phyloP scores from a whole-genome alignment of 345 rosid genomes.

The Cochlearia excelsa region DNA sequence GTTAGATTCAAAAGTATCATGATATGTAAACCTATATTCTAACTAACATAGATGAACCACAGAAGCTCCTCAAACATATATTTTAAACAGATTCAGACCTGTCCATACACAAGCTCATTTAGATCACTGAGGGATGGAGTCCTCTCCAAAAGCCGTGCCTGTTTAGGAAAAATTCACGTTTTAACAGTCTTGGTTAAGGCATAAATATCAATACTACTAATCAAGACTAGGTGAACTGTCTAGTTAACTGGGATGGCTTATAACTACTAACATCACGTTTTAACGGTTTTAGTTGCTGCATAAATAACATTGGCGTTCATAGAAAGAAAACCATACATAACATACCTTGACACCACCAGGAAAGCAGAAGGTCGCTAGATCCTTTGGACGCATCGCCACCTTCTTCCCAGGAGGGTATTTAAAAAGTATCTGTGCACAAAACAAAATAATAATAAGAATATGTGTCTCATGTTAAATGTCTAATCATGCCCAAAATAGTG shows the following conservation, averaged over 20 bases:
- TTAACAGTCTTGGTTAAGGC: slow-evolving; percentile 13
- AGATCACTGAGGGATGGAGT: slow-evolving; percentile 93
- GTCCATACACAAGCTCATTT: slow-evolving; percentile 90
- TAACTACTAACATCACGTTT: slow-evolving; percentile 10
- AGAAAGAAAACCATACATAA: slow-evolving; percentile 2
- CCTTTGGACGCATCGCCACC: slow-evolving; percentile 71
- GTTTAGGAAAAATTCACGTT: slow-evolving; percentile 26
- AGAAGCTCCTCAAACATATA: slow-evolving; percentile 19
- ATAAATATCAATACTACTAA: slow-evolving; percentile 7
- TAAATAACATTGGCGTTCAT: background rate
- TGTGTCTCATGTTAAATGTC: slow-evolving; percentile 9
- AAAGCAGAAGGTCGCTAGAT: slow-evolving; percentile 88
- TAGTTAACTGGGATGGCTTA: background rate
- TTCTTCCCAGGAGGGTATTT: slow-evolving; percentile 90
- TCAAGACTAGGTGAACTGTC: background rate
- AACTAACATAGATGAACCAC: slow-evolving; percentile 9
- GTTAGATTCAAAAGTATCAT: slow-evolving; percentile 5
- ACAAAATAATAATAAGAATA: background rate
- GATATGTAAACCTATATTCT: slow-evolving; percentile 13
- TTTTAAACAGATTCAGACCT: slow-evolving; percentile 47
- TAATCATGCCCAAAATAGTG: slow-evolving; percentile 16
- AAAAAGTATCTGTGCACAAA: slow-evolving; percentile 62
- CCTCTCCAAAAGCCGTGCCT: slow-evolving; percentile 84
- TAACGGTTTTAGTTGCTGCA: too few species aligned
- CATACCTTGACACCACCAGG: slow-evolving; percentile 93